Evolutionary conservation across 2,329 filamentous ascomycete species (phyloP), one percentile per base, ranked within the genome.

Genomic region (Fusarium tanahbumbuense): DNA sequence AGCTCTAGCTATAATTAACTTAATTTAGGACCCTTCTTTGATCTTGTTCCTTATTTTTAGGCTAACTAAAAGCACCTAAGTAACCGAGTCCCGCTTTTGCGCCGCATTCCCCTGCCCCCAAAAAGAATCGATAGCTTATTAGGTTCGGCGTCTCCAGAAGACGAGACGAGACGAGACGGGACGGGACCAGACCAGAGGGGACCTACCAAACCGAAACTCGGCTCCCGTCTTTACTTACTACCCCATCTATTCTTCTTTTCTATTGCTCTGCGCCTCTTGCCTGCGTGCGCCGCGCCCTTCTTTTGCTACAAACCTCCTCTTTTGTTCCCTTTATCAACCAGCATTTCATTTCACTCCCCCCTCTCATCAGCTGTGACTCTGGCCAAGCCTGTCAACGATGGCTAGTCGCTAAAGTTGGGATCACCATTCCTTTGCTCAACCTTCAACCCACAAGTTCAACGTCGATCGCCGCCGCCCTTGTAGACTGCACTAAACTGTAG

Each of bases 121-220:
- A 41, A 67, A 65, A 52, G 47, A 68, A 37, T 63, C 56, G 27
- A 64, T 55, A 20, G 12, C 25, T 48, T 37, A n/a, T 37, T 56
- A 59, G 50, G 49, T 58, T 71, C 64, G 68, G 68, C 68, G 68
- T 65, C 60, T 62, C 67, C 67, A 73, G 68, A 58, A 56, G 42
- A 59, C 54, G 25, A 30, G 52, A 32, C 28, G 68, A 58, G 48
- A 30, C 30, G 68, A 48, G 47, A 25, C 23, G 27, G 40, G 41
- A 48, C 57, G 20, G 25, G 52, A 28, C 54, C 42, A n/a, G 13
- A 32, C 13, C 30, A 32, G 30, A 32, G 13, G 30, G 30, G 18
- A 37, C 34, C 34, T 37, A 37, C 34, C 34, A 58, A 45, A 40
- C 53, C 53, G 44, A 60, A 54, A 54, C 47, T 61, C 56, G 56